A percentile compares a stretch with the other conserved stretches of the same genome.
These are phyloP conservation scores for Penicillium maclennaniae DNA, from an alignment of 495 filamentous ascomycete genomes.

Conservation along the genomic window DNA sequence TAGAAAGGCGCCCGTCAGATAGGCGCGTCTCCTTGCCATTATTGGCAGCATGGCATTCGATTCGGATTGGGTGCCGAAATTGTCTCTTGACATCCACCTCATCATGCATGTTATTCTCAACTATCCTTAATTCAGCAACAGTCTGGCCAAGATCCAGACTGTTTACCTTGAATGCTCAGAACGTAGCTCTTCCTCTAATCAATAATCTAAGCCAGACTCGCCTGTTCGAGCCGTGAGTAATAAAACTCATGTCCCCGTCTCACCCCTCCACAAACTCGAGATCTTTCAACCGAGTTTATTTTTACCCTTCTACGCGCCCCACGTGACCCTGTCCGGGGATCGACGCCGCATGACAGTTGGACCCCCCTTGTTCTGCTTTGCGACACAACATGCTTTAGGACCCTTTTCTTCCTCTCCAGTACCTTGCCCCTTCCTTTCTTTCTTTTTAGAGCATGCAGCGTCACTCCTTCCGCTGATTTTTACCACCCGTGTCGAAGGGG, in stretches of 20 bases:
- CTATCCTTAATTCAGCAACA: conserved; percentile 11
- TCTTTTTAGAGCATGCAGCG: conserved; percentile 20
- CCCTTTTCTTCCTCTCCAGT: conserved; percentile 2
- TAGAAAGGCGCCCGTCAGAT: background rate
- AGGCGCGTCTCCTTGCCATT: background rate
- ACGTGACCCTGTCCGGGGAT: conserved; percentile 13
- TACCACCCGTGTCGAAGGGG: conserved; percentile 10
- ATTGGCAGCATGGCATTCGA: conserved; percentile 5
- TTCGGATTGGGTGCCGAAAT: background rate
- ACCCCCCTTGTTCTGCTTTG: conserved; percentile 11
- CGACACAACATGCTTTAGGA: conserved; percentile 6
- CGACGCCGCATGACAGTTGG: conserved; percentile 5
- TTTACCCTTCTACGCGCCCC: background rate
- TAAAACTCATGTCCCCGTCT: background rate
- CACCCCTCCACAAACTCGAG: background rate
- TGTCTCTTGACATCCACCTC: conserved; percentile 5
- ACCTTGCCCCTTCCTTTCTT: background rate
- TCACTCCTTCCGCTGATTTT: conserved; percentile 19
- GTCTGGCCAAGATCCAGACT: background rate
- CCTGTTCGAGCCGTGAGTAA: background rate
- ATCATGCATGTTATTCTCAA: conserved; percentile 20
- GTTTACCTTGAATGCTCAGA: background rate
- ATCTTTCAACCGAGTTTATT: background rate
- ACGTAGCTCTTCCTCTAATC: background rate
- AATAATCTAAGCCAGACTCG: background rate